phyloP scores from a whole-genome alignment of 768 basidiomycete species.

The Neoboletus brunneissimus region DNA sequence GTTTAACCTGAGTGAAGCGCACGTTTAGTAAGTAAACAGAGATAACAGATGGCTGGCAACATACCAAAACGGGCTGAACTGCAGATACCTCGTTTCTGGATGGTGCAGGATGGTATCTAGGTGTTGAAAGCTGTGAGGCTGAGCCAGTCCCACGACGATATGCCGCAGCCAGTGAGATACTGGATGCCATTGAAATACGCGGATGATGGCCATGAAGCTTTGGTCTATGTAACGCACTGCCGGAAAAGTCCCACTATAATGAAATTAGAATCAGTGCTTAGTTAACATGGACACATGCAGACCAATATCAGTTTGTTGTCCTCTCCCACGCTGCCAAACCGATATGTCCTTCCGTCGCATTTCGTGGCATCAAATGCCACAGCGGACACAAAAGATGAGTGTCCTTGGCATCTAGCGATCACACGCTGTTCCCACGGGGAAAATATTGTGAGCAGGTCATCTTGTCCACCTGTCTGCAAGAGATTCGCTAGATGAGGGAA shows the following conservation, averaged over 20 bases:
- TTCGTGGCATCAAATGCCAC: constrained; percentile 89
- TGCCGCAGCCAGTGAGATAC: constrained; percentile 65
- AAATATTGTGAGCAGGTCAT: constrained; percentile 92
- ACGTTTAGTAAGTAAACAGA: not conserved
- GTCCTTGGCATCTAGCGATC: constrained; percentile 94
- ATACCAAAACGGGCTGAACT: constrained; percentile 85
- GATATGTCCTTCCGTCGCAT: constrained; percentile 86
- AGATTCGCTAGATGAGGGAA: constrained; percentile 3
- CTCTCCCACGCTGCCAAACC: constrained; percentile 95
- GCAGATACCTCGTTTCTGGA: constrained; percentile 87
- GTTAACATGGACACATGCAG: constrained; percentile 22
- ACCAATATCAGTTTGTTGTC: constrained; percentile 94
- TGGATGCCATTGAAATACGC: constrained; percentile 76
- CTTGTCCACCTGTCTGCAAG: constrained; percentile 88
- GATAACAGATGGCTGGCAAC: constrained; percentile 21
- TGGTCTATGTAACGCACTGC: constrained; percentile 85
- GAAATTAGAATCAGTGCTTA: not conserved
- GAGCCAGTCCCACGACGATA: constrained; percentile 60
- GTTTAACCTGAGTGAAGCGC: constrained; percentile 57
- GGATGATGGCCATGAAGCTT: constrained; percentile 72
- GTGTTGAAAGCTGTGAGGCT: constrained; percentile 50
- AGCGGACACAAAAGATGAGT: constrained; percentile 89
- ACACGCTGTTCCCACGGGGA: constrained; percentile 94
- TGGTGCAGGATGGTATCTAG: constrained; percentile 82
- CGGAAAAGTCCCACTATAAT: constrained; percentile 89